Evolutionary conservation across 768 basidiomycete genomes (phyloP).

Genomic region (Xanthoconium stramineum): DNA sequence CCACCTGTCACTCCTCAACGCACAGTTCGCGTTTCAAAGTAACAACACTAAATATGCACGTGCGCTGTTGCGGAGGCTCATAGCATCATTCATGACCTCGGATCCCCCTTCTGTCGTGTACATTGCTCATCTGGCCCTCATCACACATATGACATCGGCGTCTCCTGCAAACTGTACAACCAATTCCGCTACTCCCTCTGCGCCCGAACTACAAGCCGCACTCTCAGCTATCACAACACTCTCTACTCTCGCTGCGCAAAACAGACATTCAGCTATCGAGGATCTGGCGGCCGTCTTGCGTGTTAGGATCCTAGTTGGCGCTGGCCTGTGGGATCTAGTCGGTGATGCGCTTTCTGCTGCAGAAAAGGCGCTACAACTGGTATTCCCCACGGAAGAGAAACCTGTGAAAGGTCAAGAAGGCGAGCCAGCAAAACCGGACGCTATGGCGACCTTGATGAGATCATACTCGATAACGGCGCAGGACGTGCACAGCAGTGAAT

Average conservation of each 20-base stretch:
- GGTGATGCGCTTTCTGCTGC: constrained; percentile 44
- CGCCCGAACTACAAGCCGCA: constrained; percentile 28
- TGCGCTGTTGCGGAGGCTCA: constrained; percentile 52
- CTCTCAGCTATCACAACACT: constrained; percentile 34
- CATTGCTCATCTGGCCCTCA: constrained; percentile 51
- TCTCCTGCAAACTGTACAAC: constrained; percentile 3
- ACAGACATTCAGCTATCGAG: constrained; percentile 41
- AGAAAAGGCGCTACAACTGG: constrained; percentile 49
- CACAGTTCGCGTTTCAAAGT: constrained; percentile 46
- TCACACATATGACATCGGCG: constrained; percentile 39
- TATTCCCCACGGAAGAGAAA: constrained; percentile 19
- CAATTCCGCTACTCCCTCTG: neutral
- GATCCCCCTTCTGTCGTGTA: constrained; percentile 57
- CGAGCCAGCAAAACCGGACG: constrained; percentile 13
- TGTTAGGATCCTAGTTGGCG: constrained; percentile 52
- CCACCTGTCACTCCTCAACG: constrained; percentile 58
- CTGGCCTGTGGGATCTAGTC: constrained; percentile 54
- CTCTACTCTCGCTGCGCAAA: constrained; percentile 27
- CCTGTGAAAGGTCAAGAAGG: neutral
- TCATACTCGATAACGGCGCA: constrained; percentile 30
- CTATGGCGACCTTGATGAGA: constrained; percentile 18
- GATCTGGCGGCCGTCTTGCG: constrained; percentile 55
- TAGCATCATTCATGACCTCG: constrained; percentile 41
- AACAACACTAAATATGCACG: constrained; percentile 59
- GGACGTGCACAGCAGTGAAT: constrained; percentile 25